These are phyloP conservation scores for Talaromyces atroroseus DNA, from an alignment of 2,329 filamentous ascomycete species.

Conservation along the genomic window DNA sequence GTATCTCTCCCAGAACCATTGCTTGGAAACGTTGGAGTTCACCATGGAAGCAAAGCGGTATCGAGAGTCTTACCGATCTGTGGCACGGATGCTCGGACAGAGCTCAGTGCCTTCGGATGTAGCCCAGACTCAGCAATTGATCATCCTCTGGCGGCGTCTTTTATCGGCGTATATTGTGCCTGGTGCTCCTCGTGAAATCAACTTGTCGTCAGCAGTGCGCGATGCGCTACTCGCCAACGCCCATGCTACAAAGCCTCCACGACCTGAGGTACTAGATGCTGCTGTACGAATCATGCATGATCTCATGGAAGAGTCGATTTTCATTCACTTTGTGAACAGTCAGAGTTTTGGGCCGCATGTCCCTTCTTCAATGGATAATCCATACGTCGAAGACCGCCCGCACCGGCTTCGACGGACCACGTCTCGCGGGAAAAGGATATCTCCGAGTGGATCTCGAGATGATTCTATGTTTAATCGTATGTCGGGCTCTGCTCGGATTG, in stretches of 20 bases:
- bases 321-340: slow-evolving; percentile 83
- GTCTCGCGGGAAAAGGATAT: slow-evolving; percentile 14
- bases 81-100: slow-evolving; percentile 47
- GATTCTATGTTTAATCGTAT: slow-evolving; percentile 22
- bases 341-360: slow-evolving; percentile 46
- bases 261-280: slow-evolving; percentile 70
- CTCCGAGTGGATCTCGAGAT: slow-evolving; percentile 22
- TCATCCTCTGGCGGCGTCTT: slow-evolving; percentile 78
- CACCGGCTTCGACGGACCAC: slow-evolving; percentile 11
- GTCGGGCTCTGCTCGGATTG: slow-evolving; percentile 22
- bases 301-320: slow-evolving; percentile 93
- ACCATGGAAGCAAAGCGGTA: slow-evolving; percentile 91
- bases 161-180: slow-evolving; percentile 86
- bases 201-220: slow-evolving; percentile 78
- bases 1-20: slow-evolving; percentile 94
- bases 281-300: slow-evolving; percentile 88
- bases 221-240: slow-evolving; percentile 68
- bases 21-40: slow-evolving; percentile 92
- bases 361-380: slow-evolving; percentile 41
- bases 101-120: slow-evolving; percentile 46
- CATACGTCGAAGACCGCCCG: slow-evolving; percentile 29
- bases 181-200: slow-evolving; percentile 80
- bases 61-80: slow-evolving; percentile 58
- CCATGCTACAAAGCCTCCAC: slow-evolving; percentile 56
- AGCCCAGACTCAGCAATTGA: slow-evolving; percentile 62